A percentile compares a stretch with the other conserved stretches of the same genome.
These are phyloP conservation scores for Capronia americana DNA, from an alignment of 2,329 filamentous ascomycete genomes.

Conservation along the genomic window DNA sequence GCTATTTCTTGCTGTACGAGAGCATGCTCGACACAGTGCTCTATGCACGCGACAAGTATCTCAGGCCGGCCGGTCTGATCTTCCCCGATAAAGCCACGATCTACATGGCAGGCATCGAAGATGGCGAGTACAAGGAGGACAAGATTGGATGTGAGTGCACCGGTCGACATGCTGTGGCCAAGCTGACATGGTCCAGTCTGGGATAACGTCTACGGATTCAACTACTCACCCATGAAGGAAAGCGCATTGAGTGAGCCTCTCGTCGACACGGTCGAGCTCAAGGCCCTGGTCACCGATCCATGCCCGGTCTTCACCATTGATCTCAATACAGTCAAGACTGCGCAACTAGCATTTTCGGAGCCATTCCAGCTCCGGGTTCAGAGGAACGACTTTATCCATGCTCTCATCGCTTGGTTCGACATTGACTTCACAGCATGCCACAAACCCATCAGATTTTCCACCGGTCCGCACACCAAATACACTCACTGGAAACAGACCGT, in stretches of 20 bases:
- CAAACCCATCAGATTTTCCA: constrained; percentile 96
- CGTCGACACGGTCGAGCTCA: constrained; percentile 96
- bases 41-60: constrained; percentile 92
- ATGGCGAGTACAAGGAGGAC: constrained; percentile 99
- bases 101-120: constrained; percentile 95
- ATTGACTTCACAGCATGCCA: constrained; percentile 98
- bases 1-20: constrained; percentile 98
- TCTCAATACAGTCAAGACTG: constrained; percentile 84
- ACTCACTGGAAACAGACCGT: constrained; percentile 99
- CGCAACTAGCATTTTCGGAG: constrained; percentile 81
- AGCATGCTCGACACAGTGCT: constrained; percentile 98
- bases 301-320: constrained; percentile 84
- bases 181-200: constrained; percentile 70
- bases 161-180: background rate
- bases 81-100: constrained; percentile 99
- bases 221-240: constrained; percentile 92
- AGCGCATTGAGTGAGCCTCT: constrained; percentile 94
- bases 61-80: constrained; percentile 85
- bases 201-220: constrained; percentile 98
- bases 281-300: constrained; percentile 94
- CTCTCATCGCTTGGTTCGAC: constrained; percentile 97
- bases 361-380: constrained; percentile 78
- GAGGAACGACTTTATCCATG: constrained; percentile 94
- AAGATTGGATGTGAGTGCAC: constrained; percentile 90
- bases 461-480: constrained; percentile 97